A percentile compares a stretch with the other conserved stretches of the same genome.
phyloP scores from a whole-genome alignment of 2,329 filamentous ascomycete species.

The Ophiostoma perfectum region DNA sequence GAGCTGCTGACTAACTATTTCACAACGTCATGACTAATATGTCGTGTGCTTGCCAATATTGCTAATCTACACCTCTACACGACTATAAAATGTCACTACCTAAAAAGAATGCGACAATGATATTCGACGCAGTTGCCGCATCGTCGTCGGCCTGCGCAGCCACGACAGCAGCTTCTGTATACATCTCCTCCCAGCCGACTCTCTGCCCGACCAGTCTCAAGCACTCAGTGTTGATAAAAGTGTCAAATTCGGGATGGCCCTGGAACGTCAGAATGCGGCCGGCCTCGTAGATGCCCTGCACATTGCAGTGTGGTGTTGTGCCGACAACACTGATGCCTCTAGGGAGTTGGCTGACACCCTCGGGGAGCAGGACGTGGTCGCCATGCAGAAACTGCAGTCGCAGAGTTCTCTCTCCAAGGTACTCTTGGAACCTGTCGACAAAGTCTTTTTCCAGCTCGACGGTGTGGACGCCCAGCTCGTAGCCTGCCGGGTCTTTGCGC shows the following conservation, averaged over 20 bases:
- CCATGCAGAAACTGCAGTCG: slow-evolving; percentile 4
- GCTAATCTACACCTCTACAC: neutral
- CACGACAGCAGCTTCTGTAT: neutral
- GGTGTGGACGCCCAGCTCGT: slow-evolving; percentile 33
- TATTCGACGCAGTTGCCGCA: neutral
- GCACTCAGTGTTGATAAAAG: slow-evolving; percentile 37
- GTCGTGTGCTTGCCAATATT: neutral
- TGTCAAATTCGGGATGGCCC: slow-evolving; percentile 42
- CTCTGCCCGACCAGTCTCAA: slow-evolving; percentile 22
- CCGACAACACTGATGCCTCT: slow-evolving; percentile 28
- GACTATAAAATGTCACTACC: neutral
- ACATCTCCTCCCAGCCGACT: neutral
- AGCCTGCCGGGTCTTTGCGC: slow-evolving; percentile 31
- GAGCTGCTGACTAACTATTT: too few species aligned
- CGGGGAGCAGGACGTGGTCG: neutral
- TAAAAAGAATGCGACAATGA: neutral
- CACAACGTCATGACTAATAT: too few species aligned
- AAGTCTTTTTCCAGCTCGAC: slow-evolving; percentile 21
- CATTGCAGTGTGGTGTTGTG: slow-evolving; percentile 31
- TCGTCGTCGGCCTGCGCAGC: neutral
- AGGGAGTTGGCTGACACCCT: slow-evolving; percentile 19
- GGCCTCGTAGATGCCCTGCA: slow-evolving; percentile 38
- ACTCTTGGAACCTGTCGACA: neutral
- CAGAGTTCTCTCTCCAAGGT: neutral
- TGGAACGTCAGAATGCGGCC: slow-evolving; percentile 39